These are phyloP conservation scores for Candida maesae DNA, from an alignment of 805 yeast genomes.

Conservation along the genomic window DNA sequence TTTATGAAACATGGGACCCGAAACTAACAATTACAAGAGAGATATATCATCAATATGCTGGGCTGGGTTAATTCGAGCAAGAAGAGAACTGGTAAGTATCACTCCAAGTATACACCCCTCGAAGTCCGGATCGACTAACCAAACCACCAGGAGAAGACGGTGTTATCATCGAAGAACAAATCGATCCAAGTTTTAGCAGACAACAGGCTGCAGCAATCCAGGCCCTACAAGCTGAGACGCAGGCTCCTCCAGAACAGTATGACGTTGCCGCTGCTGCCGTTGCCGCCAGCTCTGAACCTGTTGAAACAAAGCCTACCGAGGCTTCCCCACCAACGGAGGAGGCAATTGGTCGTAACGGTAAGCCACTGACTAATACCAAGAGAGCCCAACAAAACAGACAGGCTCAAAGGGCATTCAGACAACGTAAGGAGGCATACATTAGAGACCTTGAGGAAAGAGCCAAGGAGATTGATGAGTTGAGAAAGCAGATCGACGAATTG, in stretches of 20 bases:
- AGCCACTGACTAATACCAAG: conserved; percentile 58
- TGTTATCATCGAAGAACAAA: conserved; percentile 30
- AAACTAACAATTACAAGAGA: too few relatives aligned
- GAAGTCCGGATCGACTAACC: too few relatives aligned
- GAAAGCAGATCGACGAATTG: conserved; percentile 62
- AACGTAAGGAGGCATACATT: conserved; percentile 75
- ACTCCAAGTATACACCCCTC: neutral
- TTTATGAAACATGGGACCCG: too few relatives aligned
- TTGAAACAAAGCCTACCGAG: neutral
- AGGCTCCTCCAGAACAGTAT: conserved; percentile 17
- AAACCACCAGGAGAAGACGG: too few relatives aligned
- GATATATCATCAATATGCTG: too few relatives aligned
- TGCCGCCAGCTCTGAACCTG: conserved; percentile 22
- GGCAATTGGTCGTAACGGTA: conserved; percentile 22
- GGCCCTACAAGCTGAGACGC: conserved; percentile 16
- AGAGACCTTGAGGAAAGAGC: conserved; percentile 75
- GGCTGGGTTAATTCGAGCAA: too few relatives aligned
- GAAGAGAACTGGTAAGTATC: neutral
- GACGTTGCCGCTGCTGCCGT: conserved; percentile 38
- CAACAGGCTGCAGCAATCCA: conserved; percentile 14
- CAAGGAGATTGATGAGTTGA: conserved; percentile 55
- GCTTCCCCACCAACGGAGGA: neutral
- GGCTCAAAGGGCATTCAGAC: conserved; percentile 90
- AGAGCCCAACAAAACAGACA: conserved; percentile 90
- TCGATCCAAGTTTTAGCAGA: conserved; percentile 30